Percentiles rank a stretch among this genome's conserved stretches.
Evolutionary conservation across 176 grass and related monocot genomes (phyloP).

Genomic region (Lolium perenne): DNA sequence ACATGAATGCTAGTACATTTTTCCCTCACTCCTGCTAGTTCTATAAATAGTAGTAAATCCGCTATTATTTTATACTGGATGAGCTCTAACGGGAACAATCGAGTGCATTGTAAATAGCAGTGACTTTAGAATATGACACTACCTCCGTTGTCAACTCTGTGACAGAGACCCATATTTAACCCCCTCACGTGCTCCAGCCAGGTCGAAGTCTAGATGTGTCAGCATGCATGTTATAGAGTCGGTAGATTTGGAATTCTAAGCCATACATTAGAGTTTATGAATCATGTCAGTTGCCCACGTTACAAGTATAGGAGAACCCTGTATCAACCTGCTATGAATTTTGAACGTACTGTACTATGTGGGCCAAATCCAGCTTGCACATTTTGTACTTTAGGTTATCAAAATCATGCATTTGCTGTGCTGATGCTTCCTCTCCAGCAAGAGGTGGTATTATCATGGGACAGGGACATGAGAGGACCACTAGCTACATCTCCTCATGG

Average conservation of each 20-base stretch:
- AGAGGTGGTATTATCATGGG: constrained; percentile 28
- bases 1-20: not conserved
- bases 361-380: constrained; percentile 36
- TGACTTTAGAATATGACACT: constrained; percentile 5
- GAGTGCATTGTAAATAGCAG: constrained; percentile 20
- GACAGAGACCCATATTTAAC: constrained; percentile 41
- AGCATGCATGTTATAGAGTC: constrained; percentile 37
- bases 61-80: constrained; percentile 18
- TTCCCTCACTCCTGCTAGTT: constrained; percentile 5
- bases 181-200: constrained; percentile 33
- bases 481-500: constrained; percentile 11
- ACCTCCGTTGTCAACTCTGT: constrained; percentile 46
- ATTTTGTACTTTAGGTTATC: constrained; percentile 42
- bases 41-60: not conserved
- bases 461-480: constrained; percentile 36
- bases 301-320: constrained; percentile 22
- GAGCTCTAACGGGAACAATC: constrained; percentile 20
- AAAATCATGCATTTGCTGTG: constrained; percentile 37
- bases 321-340: constrained; percentile 22
- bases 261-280: constrained; percentile 36
- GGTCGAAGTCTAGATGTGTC: constrained; percentile 50
- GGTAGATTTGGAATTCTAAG: constrained; percentile 40
- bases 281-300: constrained; percentile 33
- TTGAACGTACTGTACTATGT: constrained; percentile 50
- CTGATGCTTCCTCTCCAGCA: constrained; percentile 23